A percentile compares a stretch with the other conserved stretches of the same genome.
phyloP scores from a whole-genome alignment of 805 yeast genomes.

The Starmerella apis region DNA sequence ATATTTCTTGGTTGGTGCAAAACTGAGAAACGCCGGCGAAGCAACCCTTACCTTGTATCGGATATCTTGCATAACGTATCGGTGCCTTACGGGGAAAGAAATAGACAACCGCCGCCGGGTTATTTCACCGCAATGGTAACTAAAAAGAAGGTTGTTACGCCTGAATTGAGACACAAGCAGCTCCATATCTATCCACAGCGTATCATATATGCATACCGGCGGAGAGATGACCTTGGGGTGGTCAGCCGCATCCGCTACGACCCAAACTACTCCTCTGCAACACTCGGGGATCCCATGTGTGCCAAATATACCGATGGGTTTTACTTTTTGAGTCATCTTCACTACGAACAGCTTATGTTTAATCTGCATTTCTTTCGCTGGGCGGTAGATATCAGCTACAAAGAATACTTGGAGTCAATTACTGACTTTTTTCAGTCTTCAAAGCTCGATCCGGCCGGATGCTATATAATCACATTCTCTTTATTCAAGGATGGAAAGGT shows the following conservation, averaged over 20 bases:
- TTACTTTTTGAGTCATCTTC: not conserved
- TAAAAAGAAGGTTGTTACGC: not conserved
- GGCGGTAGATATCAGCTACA: not conserved
- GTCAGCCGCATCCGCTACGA: slow-evolving; percentile 2
- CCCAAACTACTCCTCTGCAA: not conserved
- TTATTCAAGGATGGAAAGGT: not conserved
- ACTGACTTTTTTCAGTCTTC: not conserved
- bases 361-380: not conserved
- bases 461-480: not conserved
- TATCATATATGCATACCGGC: not conserved
- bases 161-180: not conserved
- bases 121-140: not conserved
- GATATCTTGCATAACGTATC: not conserved
- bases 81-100: not conserved
- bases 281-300: not conserved
- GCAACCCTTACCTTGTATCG: not conserved
- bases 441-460: not conserved
- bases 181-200: not conserved
- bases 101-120: not conserved
- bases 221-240: not conserved
- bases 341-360: not conserved
- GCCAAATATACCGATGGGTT: not conserved
- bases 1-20: no score
- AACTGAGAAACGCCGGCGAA: not conserved
- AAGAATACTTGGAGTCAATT: not conserved